Base-by-base conservation (phyloP, 2,329 filamentous ascomycete genomes). In the Pseudomassariella vexata region DNA sequence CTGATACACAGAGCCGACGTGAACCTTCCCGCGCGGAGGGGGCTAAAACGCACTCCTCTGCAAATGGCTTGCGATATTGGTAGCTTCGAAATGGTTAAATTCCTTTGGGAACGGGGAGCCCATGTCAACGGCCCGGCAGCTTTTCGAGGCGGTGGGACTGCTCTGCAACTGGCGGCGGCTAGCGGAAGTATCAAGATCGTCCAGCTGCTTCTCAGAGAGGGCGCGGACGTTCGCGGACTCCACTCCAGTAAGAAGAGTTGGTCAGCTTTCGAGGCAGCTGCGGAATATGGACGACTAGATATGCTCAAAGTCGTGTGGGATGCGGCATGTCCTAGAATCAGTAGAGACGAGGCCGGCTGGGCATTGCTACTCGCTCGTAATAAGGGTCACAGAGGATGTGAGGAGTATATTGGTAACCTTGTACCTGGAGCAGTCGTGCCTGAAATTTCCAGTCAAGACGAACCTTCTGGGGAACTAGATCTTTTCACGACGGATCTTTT, bases 141-240 rank as follows among this genome's bases (percentile, higher is more conserved):
- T 4, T 23, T 11, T 6, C 28, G 32, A 12, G 1, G 20, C 6
- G 45, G 45, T 4, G 42, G 34, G 10, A 47, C 42, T 2, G 42
- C 41, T 1, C 14, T 46, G 2, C 45, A 44, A 18, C 27, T 41
- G 5, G 42, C 42, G 7, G 41, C 45, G 0, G 41, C 41, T 3
- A 18, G 24, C 3, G 41, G 42, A 2, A 39, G 42, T 25, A 34
- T 30, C 16, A 29, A 37, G 4, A 26, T 47, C 5, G 36, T 32
- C 3, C 21, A 23, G 18, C 23, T 35, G 14, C 36, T 46, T 15
- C 14, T 47, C 16, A 6, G 27, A 2, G 18, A 18, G 1, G 38
- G 39, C 1, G 45, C 41, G 11, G 23, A 33, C 4, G 5, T 12
- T 3, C 23, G 28, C 9, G 31, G 23, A 8, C 24, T 14, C 8